Conservation (phyloP, 192 early-diverging fungal species). For the Gaertneriomyces semiglobifer region DNA sequence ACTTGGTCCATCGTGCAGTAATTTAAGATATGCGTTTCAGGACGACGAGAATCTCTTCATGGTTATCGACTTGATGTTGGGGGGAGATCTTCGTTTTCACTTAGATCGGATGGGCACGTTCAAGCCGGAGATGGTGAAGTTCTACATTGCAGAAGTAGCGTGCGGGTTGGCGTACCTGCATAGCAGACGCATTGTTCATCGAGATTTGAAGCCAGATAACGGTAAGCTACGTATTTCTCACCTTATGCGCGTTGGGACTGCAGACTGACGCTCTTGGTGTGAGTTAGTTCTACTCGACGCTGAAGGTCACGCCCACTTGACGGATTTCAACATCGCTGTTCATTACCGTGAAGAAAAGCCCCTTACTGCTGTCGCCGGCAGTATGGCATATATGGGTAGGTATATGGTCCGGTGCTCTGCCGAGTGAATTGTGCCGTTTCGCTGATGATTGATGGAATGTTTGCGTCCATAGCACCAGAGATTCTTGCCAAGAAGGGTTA, state of each 20-base stretch:
- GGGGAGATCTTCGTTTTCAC: conserved; percentile 91
- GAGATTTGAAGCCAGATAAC: conserved; percentile 96
- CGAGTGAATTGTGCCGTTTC: neutral
- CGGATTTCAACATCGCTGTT: conserved; percentile 96
- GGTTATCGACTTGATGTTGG: conserved; percentile 91
- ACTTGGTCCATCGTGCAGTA: conserved; percentile 32
- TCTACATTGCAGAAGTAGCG: conserved; percentile 87
- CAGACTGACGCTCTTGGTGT: neutral
- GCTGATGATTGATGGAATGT: neutral
- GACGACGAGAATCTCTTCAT: conserved; percentile 92
- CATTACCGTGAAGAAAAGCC: conserved; percentile 61
- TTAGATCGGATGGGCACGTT: conserved; percentile 69
- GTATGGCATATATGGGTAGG: conserved; percentile 82
- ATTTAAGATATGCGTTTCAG: conserved; percentile 93
- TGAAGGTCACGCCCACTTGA: conserved; percentile 82
- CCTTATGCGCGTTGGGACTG: neutral
- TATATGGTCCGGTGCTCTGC: neutral
- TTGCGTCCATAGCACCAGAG: conserved; percentile 41
- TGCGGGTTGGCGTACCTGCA: conserved; percentile 83
- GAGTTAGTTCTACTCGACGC: conserved; percentile 64
- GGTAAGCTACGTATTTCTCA: conserved; percentile 28
- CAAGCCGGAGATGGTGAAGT: conserved; percentile 68
- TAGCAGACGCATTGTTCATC: conserved; percentile 75
- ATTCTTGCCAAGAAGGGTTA: conserved; percentile 49
- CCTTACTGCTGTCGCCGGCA: conserved; percentile 82